A percentile compares a stretch with the other conserved stretches of the same genome.
phyloP scores from a whole-genome alignment of 768 basidiomycete genomes.

The Obba rivulosa region DNA sequence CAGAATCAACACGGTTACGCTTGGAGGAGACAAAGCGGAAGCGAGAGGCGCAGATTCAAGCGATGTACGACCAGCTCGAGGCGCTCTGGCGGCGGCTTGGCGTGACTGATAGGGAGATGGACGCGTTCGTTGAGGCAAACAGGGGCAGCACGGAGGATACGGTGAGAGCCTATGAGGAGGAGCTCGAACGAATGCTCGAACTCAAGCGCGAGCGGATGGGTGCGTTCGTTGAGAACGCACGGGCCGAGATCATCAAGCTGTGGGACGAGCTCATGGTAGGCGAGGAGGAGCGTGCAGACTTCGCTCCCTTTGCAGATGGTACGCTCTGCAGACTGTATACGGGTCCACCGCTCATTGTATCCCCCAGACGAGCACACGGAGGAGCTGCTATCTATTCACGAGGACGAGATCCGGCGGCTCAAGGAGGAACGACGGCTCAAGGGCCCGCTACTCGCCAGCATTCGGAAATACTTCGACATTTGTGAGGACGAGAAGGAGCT shows the following conservation, averaged over 20 bases:
- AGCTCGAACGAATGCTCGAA: conserved; percentile 86
- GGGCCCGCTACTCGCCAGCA: conserved; percentile 63
- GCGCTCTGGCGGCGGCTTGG: conserved; percentile 86
- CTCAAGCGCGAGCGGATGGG: conserved; percentile 85
- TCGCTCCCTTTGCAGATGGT: conserved; percentile 84
- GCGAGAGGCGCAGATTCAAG: conserved; percentile 82
- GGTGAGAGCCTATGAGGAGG: conserved; percentile 80
- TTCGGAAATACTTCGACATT: conserved; percentile 89
- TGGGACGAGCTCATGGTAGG: conserved; percentile 88
- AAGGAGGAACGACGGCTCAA: conserved; percentile 82
- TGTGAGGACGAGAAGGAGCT: conserved; percentile 88
- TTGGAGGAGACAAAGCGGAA: conserved; percentile 70
- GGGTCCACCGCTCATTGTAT: background rate
- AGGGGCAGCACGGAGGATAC: conserved; percentile 77
- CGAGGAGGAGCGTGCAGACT: conserved; percentile 75
- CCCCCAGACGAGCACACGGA: conserved; percentile 81
- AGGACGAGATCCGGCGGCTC: conserved; percentile 75
- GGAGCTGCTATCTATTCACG: conserved; percentile 79
- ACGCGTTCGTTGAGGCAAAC: conserved; percentile 86
- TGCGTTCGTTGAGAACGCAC: conserved; percentile 74
- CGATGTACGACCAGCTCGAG: conserved; percentile 91
- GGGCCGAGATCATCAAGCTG: conserved; percentile 72
- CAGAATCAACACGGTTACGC: conserved; percentile 46
- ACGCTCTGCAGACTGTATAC: conserved; percentile 13
- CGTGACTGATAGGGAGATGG: conserved; percentile 73